Evolutionary conservation across 805 yeast species (phyloP).

Genomic region (Saturnispora dispora): DNA sequence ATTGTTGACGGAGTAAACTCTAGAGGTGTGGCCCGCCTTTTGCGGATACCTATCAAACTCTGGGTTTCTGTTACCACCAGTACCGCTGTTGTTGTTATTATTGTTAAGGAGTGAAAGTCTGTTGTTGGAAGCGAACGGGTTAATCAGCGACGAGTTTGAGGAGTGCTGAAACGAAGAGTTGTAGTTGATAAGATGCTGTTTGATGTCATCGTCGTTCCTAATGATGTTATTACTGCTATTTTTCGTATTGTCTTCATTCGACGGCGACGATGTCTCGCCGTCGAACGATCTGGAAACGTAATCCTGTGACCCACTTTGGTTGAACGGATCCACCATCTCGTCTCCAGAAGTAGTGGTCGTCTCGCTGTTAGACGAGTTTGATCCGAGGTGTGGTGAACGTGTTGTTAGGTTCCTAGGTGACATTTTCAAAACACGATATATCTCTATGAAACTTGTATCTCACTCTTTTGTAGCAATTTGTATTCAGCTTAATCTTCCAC

Average conservation of each 20-base stretch:
- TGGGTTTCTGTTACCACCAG: conserved; percentile 25
- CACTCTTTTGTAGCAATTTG: not conserved
- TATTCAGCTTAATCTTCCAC: not conserved
- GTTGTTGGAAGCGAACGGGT: conserved; percentile 25
- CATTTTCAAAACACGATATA: conserved; percentile 13
- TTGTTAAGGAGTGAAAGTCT: conserved; percentile 10
- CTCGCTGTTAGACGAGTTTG: conserved; percentile 20
- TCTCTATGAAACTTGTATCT: not conserved
- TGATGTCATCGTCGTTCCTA: conserved; percentile 15
- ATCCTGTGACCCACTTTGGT: conserved; percentile 15
- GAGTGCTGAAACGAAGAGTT: conserved; percentile 22
- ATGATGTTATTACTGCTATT: conserved; percentile 7
- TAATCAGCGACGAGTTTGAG: conserved; percentile 19
- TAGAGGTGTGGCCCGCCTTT: conserved; percentile 34
- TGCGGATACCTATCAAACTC: conserved; percentile 65
- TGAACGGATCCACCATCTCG: conserved; percentile 18
- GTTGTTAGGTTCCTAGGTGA: conserved; percentile 28
- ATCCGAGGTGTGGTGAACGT: conserved; percentile 25
- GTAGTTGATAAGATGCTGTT: conserved; percentile 17
- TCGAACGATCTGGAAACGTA: conserved; percentile 25
- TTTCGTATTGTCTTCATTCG: conserved; percentile 9
- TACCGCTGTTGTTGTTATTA: not conserved
- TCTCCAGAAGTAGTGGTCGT: conserved; percentile 8
- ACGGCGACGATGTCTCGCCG: conserved; percentile 5
- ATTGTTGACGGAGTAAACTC: conserved; percentile 48